Evolutionary conservation across 1,139 yeast species (phyloP).

Genomic region (Blastobotrys malaysiensis): DNA sequence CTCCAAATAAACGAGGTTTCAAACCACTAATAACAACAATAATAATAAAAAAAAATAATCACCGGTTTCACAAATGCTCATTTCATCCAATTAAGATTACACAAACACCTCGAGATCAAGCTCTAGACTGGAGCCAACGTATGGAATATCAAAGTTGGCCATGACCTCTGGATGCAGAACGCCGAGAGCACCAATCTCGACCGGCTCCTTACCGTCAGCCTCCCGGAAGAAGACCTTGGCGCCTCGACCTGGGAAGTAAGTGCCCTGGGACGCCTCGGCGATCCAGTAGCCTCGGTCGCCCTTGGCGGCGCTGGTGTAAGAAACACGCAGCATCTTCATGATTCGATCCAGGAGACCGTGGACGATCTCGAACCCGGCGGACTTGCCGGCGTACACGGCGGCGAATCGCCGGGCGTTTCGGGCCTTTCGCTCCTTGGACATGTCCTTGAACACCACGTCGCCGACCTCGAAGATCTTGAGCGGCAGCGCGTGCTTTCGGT

Average conservation of each 20-base stretch:
- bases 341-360: conserved; percentile 94
- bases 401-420: conserved; percentile 92
- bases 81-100: neutral
- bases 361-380: conserved; percentile 88
- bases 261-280: conserved; percentile 40
- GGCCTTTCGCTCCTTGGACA: conserved; percentile 78
- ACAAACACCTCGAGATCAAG: conserved; percentile 59
- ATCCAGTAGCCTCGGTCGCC: conserved; percentile 59
- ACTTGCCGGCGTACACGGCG: conserved; percentile 90
- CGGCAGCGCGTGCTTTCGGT: conserved; percentile 92
- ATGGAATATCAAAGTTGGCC: conserved; percentile 81
- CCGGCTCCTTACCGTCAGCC: conserved; percentile 38
- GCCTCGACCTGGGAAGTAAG: conserved; percentile 95
- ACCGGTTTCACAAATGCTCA: neutral
- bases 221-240: conserved; percentile 76
- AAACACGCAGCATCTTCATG: conserved; percentile 92
- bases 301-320: conserved; percentile 62
- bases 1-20: too few relatives aligned
- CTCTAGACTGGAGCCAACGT: conserved; percentile 82
- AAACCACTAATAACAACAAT: too few relatives aligned
- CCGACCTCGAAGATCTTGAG: conserved; percentile 93
- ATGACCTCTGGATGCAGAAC: conserved; percentile 95
- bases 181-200: conserved; percentile 73
- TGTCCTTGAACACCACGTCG: conserved; percentile 86
- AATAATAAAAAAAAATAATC: too few relatives aligned